Conservation (phyloP, 345 rosid genomes). For the Clausena lansium region DNA sequence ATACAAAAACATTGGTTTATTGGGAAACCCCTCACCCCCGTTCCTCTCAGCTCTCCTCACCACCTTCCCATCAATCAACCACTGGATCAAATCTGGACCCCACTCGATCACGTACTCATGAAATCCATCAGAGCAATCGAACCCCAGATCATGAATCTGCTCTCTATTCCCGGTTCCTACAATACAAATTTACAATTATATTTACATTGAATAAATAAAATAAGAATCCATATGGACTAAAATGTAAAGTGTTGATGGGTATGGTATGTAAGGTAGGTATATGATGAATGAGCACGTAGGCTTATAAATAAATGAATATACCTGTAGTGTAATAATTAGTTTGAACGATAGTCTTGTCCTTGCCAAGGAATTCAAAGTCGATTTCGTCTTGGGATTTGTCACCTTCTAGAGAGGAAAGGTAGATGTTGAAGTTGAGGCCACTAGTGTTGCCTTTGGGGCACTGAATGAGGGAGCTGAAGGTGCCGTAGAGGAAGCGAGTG, state of each 20-base stretch:
- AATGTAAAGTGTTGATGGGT: no score
- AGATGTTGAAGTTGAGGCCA: conserved; percentile 65
- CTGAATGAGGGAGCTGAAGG: conserved; percentile 49
- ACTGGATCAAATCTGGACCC: conserved; percentile 45
- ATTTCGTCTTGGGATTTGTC: conserved; percentile 66
- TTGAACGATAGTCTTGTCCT: conserved; percentile 45
- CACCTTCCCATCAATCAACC: conserved; percentile 52
- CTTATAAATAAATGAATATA: neutral
- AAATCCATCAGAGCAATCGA: conserved; percentile 50
- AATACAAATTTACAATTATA: neutral
- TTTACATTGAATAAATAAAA: no score
- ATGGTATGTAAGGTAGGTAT: no score
- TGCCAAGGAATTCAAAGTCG: conserved; percentile 69
- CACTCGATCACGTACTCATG: conserved; percentile 56
- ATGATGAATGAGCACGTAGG: no score
- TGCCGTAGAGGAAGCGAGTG: conserved; percentile 56
- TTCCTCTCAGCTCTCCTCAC: conserved; percentile 49
- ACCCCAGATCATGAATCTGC: conserved; percentile 54
- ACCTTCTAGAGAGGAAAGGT: conserved; percentile 64
- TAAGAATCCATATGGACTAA: no score
- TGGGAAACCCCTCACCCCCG: conserved; percentile 42
- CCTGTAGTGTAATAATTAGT: conserved; percentile 57
- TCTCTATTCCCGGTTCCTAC: conserved; percentile 49
- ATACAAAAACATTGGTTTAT: conserved; percentile 51
- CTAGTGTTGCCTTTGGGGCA: conserved; percentile 59